A percentile compares a stretch with the other conserved stretches of the same genome.
Conservation (phyloP, 2,329 filamentous ascomycete genomes). For the Penicillium palitans region DNA sequence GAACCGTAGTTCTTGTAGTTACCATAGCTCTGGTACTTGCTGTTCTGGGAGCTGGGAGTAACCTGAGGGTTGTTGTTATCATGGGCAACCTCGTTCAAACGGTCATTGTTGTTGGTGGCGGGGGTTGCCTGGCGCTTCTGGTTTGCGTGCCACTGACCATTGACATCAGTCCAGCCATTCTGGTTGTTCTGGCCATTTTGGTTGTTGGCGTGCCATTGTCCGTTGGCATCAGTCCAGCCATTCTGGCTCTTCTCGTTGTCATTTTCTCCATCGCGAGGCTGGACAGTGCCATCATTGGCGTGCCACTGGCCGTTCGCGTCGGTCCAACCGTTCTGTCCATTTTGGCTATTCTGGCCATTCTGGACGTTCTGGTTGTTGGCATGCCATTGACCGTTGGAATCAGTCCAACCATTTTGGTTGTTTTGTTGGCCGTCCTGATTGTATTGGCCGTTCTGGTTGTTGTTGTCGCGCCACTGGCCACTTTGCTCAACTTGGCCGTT, state of each 20-base stretch:
- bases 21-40: slow-evolving; percentile 3
- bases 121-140: background rate
- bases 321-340: too few species aligned
- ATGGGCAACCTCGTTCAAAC: background rate
- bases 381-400: slow-evolving; percentile 4
- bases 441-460: background rate
- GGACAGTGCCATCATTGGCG: background rate
- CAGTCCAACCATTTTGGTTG: slow-evolving; percentile 16
- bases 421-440: background rate
- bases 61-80: slow-evolving; percentile 1
- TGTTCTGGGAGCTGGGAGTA: slow-evolving; percentile 3
- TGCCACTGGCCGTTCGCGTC: slow-evolving; percentile 13
- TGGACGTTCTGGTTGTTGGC: background rate
- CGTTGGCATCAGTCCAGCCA: too few species aligned
- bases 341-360: slow-evolving; percentile 1
- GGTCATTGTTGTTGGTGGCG: background rate
- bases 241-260: too few species aligned
- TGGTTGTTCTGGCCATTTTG: slow-evolving; percentile 7
- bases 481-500: background rate
- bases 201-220: slow-evolving; percentile 16
- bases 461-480: slow-evolving; percentile 5
- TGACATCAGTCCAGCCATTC: slow-evolving; percentile 15
- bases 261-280: too few species aligned
- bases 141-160: slow-evolving; percentile 15
- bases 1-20: slow-evolving; percentile 10